Evolutionary conservation across 179 eudicot species (phyloP).

Genomic region (Nepenthes alata): DNA sequence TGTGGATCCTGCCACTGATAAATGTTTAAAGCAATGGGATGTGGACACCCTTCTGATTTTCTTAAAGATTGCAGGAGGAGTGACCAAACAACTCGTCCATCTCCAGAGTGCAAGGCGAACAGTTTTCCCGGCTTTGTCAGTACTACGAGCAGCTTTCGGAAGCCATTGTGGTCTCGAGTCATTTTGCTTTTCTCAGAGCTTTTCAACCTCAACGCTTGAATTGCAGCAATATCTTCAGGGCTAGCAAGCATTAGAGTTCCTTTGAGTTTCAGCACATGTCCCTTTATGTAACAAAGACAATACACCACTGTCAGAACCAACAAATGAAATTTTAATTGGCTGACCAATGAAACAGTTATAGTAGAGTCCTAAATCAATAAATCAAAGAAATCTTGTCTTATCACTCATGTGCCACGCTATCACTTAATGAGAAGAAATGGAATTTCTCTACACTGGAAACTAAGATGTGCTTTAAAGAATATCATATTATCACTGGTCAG

Average conservation of each 20-base stretch:
- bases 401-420: too few relatives aligned
- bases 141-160: slow-evolving; percentile 78
- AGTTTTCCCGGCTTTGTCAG: slow-evolving; percentile 83
- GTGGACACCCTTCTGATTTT: slow-evolving; percentile 54
- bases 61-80: slow-evolving; percentile 50
- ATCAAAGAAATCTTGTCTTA: too few relatives aligned
- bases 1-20: slow-evolving; percentile 98
- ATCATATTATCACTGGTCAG: background rate
- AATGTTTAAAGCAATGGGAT: slow-evolving; percentile 54
- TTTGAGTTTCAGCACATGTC: slow-evolving; percentile 92
- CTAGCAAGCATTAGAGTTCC: slow-evolving; percentile 94
- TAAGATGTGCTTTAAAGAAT: too few relatives aligned
- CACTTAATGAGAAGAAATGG: too few relatives aligned
- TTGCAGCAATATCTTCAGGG: slow-evolving; percentile 80
- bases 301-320: slow-evolving; percentile 3
- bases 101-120: slow-evolving; percentile 91
- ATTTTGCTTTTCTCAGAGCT: slow-evolving; percentile 88
- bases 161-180: slow-evolving; percentile 97
- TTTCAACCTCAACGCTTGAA: slow-evolving; percentile 70
- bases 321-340: background rate
- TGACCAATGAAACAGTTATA: background rate
- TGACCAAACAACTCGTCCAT: slow-evolving; percentile 95
- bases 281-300: slow-evolving; percentile 36
- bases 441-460: too few relatives aligned
- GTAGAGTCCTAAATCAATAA: too few relatives aligned